These are phyloP conservation scores for Ascocoryne sarcoides DNA, from an alignment of 2,329 filamentous ascomycete genomes.

Conservation along the genomic window DNA sequence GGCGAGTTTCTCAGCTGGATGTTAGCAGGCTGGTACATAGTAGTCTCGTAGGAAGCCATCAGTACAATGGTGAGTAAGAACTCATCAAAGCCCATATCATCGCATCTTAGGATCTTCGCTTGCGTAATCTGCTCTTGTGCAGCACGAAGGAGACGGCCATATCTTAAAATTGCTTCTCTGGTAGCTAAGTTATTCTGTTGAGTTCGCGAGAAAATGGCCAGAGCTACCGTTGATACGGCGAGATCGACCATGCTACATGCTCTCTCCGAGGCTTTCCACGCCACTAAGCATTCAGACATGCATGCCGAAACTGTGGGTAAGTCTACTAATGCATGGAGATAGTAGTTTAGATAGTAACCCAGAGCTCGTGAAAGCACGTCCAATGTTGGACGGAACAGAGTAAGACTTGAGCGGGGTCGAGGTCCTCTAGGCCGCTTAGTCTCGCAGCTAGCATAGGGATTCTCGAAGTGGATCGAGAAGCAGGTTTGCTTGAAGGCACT, in stretches of 20 bases:
- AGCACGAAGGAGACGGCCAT: constrained; percentile 1
- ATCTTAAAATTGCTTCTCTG: constrained; percentile 2
- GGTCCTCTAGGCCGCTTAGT: constrained; percentile 12
- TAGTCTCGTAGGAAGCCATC: constrained; percentile 8
- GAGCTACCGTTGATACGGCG: neutral
- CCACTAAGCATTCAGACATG: neutral
- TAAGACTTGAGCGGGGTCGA: neutral
- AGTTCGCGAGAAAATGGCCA: neutral
- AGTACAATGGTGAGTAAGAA: constrained; percentile 8
- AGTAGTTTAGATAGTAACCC: constrained; percentile 2
- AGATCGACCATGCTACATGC: neutral
- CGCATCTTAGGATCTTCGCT: neutral
- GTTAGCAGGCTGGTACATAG: neutral
- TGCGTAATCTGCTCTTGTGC: constrained; percentile 3
- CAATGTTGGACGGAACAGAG: neutral
- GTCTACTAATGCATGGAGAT: constrained; percentile 1
- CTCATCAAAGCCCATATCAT: constrained; percentile 4
- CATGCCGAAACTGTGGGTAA: constrained; percentile 2
- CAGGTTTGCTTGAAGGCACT: constrained; percentile 1
- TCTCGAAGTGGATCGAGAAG: constrained; percentile 8
- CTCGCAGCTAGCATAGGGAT: constrained; percentile 7
- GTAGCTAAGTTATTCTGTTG: neutral
- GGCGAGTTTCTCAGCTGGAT: neutral
- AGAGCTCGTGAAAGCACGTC: constrained; percentile 4
- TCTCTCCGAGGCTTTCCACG: neutral